Conservation (phyloP, 2,329 filamentous ascomycete genomes). For the Whalleya microplaca region DNA sequence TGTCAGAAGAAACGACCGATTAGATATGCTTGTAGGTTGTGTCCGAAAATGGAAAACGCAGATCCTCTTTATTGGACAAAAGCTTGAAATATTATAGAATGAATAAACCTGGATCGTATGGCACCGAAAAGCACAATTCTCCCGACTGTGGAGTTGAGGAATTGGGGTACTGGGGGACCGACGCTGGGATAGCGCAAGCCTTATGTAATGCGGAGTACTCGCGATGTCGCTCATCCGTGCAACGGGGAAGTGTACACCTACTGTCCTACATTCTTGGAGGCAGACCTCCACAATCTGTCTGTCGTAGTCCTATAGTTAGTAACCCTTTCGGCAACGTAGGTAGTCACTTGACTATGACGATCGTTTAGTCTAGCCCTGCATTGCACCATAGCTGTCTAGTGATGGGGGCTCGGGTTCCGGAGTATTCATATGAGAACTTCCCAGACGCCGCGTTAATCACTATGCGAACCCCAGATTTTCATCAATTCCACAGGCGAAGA, state of each 20-base stretch:
- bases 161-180: constrained; percentile 25
- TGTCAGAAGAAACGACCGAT: neutral
- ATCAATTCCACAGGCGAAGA: constrained; percentile 24
- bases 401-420: constrained; percentile 17
- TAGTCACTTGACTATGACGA: neutral
- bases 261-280: neutral
- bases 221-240: constrained; percentile 3
- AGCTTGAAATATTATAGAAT: constrained; percentile 1
- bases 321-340: neutral
- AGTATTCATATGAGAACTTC: constrained; percentile 13
- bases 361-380: neutral
- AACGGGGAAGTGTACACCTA: constrained; percentile 2
- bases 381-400: constrained; percentile 18
- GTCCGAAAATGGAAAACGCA: neutral
- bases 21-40: neutral
- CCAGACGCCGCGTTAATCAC: constrained; percentile 21
- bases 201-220: constrained; percentile 29
- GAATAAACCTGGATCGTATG: constrained; percentile 1
- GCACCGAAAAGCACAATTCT: constrained; percentile 16
- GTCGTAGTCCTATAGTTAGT: neutral
- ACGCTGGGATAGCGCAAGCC: constrained; percentile 5
- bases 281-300: neutral
- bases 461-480: constrained; percentile 28
- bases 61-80: constrained; percentile 2
- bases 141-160: constrained; percentile 27